Conservation (phyloP, 1,284 basidiomycete genomes). For the Irpex lacteus region DNA sequence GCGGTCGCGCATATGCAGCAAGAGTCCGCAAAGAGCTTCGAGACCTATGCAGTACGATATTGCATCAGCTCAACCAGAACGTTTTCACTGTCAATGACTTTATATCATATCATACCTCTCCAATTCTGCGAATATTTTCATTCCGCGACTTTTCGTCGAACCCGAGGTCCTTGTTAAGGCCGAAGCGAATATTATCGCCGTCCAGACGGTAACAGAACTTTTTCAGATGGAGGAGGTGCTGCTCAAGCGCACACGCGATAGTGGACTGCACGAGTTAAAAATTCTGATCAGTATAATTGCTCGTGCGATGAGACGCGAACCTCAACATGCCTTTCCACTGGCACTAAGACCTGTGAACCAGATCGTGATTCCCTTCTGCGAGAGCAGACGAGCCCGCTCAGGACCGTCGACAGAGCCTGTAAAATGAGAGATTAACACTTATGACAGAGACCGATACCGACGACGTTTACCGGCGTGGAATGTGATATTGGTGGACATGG, state of each 20-base stretch:
- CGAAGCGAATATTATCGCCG: slow-evolving; percentile 96
- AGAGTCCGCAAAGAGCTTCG: slow-evolving; percentile 91
- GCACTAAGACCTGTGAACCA: slow-evolving; percentile 96
- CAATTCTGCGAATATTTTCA: slow-evolving; percentile 97
- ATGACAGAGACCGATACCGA: neutral
- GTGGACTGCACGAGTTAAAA: slow-evolving; percentile 69
- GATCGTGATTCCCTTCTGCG: slow-evolving; percentile 85
- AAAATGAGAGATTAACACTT: too few species aligned
- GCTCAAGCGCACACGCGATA: slow-evolving; percentile 95
- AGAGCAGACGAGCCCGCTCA: slow-evolving; percentile 69
- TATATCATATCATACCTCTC: slow-evolving; percentile 62
- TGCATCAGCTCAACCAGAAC: too few species aligned
- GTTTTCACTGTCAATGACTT: neutral
- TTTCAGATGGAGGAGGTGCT: slow-evolving; percentile 86
- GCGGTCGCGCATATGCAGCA: slow-evolving; percentile 88
- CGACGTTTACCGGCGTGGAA: slow-evolving; percentile 59
- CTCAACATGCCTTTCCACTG: slow-evolving; percentile 72
- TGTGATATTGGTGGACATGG: slow-evolving; percentile 85
- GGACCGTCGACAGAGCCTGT: slow-evolving; percentile 69
- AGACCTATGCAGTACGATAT: slow-evolving; percentile 55
- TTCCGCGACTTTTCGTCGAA: slow-evolving; percentile 94
- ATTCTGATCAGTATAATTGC: slow-evolving; percentile 10
- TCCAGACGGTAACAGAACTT: slow-evolving; percentile 93
- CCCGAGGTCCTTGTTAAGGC: slow-evolving; percentile 97
- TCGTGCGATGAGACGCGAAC: slow-evolving; percentile 14